Evolutionary conservation across 257 asterid species (phyloP), one percentile per base, ranked within the genome.

Genomic region (Forsythia viridissima): DNA sequence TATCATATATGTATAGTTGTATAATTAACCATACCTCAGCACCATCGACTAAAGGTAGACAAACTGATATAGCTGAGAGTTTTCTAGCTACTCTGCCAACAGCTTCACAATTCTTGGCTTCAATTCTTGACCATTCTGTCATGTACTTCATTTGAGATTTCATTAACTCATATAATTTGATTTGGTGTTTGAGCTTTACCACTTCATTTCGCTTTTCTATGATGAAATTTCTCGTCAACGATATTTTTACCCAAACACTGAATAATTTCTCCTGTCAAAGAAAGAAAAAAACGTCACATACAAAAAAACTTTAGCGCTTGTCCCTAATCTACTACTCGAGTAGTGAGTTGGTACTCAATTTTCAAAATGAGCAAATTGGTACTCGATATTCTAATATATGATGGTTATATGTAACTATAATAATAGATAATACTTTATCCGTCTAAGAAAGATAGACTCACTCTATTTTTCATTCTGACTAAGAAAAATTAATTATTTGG

Each of bases 81-180:
- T 93, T 92, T 77, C 95, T 83, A 12, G 86, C 85, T 37, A 93
- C 79, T 74, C 98, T 86, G 8, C 90, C 92, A 63, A 92, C 84
- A 6, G 92, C 93, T 82, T 90, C 95, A 4, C 72, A 68, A 71
- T 90, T 89, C 75, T 80, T 93, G 11, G 75, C 80, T 78, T 93
- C 92, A 12, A 92, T 13, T 70, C 75, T 86, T 18, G 86, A 74
- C 98, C 98, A 94, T 44, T 92, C 88, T 41, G 87, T 84, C 46
- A 94, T 91, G 79, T 89, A 43, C 30, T 24, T 11, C 74, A 87
- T 75, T 70, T 92, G 89, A 10, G 90, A 84, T 2, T 82, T 82
- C 73, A 94, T 43, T 0, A 91, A 66, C 5, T 63, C 66, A 39
- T 72, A 24, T 72, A 89, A 0, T 80, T 87, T 94, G 34, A 88